These are phyloP conservation scores for Hypoxylon sp. DNA, from an alignment of 2,329 filamentous ascomycete genomes.

Conservation along the genomic window DNA sequence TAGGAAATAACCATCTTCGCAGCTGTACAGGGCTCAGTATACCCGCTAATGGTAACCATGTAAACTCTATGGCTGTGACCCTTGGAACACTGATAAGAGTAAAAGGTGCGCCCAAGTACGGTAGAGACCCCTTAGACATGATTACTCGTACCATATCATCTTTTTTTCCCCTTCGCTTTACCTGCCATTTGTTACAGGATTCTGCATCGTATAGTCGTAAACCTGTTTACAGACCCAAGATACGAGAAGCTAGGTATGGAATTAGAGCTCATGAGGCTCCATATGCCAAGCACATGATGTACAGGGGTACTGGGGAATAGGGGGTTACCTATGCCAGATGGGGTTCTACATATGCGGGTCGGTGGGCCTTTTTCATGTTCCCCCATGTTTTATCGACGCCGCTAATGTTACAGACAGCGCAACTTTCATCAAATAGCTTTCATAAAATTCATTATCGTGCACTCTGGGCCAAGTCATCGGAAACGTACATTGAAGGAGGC, in stretches of 20 bases:
- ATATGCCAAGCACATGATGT: conserved; percentile 27
- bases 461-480: conserved; percentile 31
- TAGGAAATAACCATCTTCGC: conserved; percentile 33
- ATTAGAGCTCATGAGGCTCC: conserved; percentile 37
- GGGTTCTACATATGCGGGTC: conserved; percentile 29
- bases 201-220: neutral
- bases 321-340: conserved; percentile 26
- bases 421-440: conserved; percentile 43
- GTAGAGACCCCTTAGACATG: neutral
- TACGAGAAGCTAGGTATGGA: conserved; percentile 7
- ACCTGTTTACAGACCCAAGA: conserved; percentile 6
- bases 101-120: neutral
- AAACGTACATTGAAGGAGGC: conserved; percentile 43
- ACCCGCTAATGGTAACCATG: conserved; percentile 31
- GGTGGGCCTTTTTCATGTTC: conserved; percentile 20
- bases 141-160: neutral
- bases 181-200: neutral
- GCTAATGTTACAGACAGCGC: conserved; percentile 45
- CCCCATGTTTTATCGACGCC: conserved; percentile 45
- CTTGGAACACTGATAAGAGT: conserved; percentile 31
- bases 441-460: conserved; percentile 30
- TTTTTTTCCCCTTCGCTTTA: neutral
- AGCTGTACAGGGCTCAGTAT: conserved; percentile 16
- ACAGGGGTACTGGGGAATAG: conserved; percentile 23
- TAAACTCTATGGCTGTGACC: conserved; percentile 32